These are phyloP conservation scores for Chlorella sp. DNA, from an alignment of 139 green algal genomes.

Conservation along the genomic window DNA sequence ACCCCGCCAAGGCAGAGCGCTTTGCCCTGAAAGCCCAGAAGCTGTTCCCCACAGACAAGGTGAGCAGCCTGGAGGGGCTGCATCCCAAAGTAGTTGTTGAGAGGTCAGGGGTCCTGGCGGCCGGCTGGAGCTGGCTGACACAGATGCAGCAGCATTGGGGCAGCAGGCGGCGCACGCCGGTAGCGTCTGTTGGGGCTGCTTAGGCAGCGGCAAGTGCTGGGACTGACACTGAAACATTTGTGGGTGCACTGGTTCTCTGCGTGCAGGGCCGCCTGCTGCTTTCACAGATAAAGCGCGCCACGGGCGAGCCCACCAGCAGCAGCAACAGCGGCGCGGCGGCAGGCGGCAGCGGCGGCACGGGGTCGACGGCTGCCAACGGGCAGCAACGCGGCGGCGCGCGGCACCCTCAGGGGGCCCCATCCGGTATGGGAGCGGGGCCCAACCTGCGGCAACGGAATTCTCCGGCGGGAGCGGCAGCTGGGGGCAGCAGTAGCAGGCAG, in stretches of 20 bases:
- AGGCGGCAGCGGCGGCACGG: too few relatives aligned
- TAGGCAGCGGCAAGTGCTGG: neutral
- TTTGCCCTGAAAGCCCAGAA: slow-evolving; percentile 68
- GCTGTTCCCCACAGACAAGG: slow-evolving; percentile 63
- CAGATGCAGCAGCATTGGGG: neutral
- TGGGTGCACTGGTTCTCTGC: neutral
- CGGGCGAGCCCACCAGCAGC: neutral
- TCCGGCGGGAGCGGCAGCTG: slow-evolving; percentile 1
- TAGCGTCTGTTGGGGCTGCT: too few relatives aligned
- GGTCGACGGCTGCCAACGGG: neutral
- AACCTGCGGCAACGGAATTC: slow-evolving; percentile 21
- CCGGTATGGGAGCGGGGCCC: slow-evolving; percentile 12
- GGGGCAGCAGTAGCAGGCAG: neutral
- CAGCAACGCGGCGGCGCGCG: neutral
- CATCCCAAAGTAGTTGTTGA: neutral
- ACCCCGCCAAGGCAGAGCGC: slow-evolving; percentile 57
- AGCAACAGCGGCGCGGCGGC: neutral
- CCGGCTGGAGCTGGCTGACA: too few relatives aligned
- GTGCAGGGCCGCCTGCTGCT: neutral
- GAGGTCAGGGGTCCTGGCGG: too few relatives aligned
- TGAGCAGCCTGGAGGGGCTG: slow-evolving; percentile 7
- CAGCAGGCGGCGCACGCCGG: neutral
- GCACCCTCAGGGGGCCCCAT: neutral
- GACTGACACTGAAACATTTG: too few relatives aligned
- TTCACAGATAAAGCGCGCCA: neutral